Base-by-base conservation (phyloP, 306 rosid genomes). In the Glycine soja region DNA sequence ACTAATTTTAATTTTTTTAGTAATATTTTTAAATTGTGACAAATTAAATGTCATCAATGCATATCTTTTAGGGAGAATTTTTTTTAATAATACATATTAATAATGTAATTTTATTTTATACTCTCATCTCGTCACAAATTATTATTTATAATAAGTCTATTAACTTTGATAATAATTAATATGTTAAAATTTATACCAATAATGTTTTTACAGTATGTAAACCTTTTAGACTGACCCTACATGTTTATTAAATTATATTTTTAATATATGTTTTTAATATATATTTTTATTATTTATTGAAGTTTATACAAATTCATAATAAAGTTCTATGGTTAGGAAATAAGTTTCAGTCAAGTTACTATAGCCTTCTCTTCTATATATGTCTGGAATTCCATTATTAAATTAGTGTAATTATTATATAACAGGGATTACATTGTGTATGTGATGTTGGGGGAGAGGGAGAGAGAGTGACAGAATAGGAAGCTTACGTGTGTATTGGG, bases 401-500 rank as follows among this genome's bases (percentile, higher is more conserved):
- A 38, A 38, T 38, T 40, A 38, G 11, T 14, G 5, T 36, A 9
- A 65, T 65, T n/a, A 65, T 38, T 38, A 65, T 7, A 65, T 8
- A 40, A 42, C 7, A 66, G 30, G 50, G 51, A 40, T 59, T 50
- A 51, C 32, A 71, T 30, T 70, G 82, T 56, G 82, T 43, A 45
- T 76, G 79, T 64, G 82, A 76, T 68, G 78, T 59, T 65, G 51
- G 56, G 56, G 30, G 30, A 24, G 30, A 24, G 30, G 40, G 47
- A 79, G 78, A 68, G 75, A 65, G 36, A 64, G 81, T 69, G 54
- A 72, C 38, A 75, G 81, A 74, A 81, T 68, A 81, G 83, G 80
- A 73, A 86, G 82, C 82, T 79, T 85, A 89, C 91, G 89, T 89
- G 92, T 85, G 78, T 85, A 77, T 85, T 83, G 82, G 82, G 76